Evolutionary conservation across 345 rosid species (phyloP).

Genomic region (Salix suchowensis): DNA sequence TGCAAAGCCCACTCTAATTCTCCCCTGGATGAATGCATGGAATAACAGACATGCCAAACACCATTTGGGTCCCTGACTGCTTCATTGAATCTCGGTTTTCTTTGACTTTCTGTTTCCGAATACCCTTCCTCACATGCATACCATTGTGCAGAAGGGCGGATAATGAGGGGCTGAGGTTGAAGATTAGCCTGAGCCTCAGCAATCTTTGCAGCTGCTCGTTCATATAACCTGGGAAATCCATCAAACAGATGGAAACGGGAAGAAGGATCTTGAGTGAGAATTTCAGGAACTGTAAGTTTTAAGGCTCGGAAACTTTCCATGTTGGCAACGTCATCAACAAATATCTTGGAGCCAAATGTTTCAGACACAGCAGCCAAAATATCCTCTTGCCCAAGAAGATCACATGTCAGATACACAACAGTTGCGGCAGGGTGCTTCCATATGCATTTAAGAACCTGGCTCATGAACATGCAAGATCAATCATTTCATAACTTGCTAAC

Average conservation of each 20-base stretch:
- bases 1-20: slow-evolving; percentile 72
- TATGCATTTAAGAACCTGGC: slow-evolving; percentile 71
- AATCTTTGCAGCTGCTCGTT: slow-evolving; percentile 58
- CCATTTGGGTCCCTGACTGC: slow-evolving; percentile 73
- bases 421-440: slow-evolving; percentile 78
- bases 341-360: slow-evolving; percentile 80
- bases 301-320: slow-evolving; percentile 46
- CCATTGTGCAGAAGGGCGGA: slow-evolving; percentile 86
- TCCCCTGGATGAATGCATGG: slow-evolving; percentile 79
- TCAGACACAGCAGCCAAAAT: slow-evolving; percentile 45
- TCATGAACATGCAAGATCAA: slow-evolving; percentile 9
- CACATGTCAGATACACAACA: slow-evolving; percentile 64
- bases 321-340: slow-evolving; percentile 50
- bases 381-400: slow-evolving; percentile 85
- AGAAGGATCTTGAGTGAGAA: slow-evolving; percentile 60
- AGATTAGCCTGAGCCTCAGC: slow-evolving; percentile 58
- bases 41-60: slow-evolving; percentile 86
- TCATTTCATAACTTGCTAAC: not conserved
- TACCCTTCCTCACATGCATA: slow-evolving; percentile 60
- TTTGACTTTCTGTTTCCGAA: slow-evolving; percentile 27
- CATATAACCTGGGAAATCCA: slow-evolving; percentile 67
- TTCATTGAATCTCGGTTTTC: slow-evolving; percentile 52
- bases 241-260: slow-evolving; percentile 64
- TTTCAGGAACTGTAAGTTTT: slow-evolving; percentile 48
- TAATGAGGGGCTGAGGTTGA: slow-evolving; percentile 66